Percentiles rank a stretch among this genome's conserved stretches.
Evolutionary conservation across 768 basidiomycete genomes (phyloP).

Genomic region (Auriscalpium microsporum): DNA sequence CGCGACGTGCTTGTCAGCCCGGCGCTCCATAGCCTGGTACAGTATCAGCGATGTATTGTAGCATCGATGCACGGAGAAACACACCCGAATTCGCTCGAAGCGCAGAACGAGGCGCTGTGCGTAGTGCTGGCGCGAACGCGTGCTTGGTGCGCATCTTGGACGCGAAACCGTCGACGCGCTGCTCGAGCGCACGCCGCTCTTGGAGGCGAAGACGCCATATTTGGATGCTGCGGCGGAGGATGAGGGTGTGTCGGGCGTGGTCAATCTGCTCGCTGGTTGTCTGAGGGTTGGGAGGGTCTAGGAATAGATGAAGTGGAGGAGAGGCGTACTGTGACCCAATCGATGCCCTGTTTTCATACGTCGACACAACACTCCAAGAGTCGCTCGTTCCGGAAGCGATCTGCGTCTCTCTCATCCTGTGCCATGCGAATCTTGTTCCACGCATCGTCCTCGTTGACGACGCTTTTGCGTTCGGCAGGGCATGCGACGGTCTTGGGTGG

Average conservation of each 20-base stretch:
- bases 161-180: slow-evolving; percentile 36
- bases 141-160: slow-evolving; percentile 36
- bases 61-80: slow-evolving; percentile 14
- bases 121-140: slow-evolving; percentile 42
- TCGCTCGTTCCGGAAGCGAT: slow-evolving; percentile 52
- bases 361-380: slow-evolving; percentile 66
- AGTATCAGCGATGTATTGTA: slow-evolving; percentile 1
- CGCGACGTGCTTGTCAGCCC: slow-evolving; percentile 46
- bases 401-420: slow-evolving; percentile 64
- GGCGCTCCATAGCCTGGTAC: slow-evolving; percentile 43
- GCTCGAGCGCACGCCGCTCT: slow-evolving; percentile 30
- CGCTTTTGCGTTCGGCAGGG: slow-evolving; percentile 32
- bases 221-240: slow-evolving; percentile 50
- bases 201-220: slow-evolving; percentile 46
- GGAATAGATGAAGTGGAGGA: slow-evolving; percentile 5
- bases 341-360: slow-evolving; percentile 61
- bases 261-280: slow-evolving; percentile 63
- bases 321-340: slow-evolving; percentile 64
- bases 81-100: slow-evolving; percentile 44
- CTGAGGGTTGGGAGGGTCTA: slow-evolving; percentile 29
- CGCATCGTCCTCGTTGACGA: slow-evolving; percentile 62
- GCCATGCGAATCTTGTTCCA: slow-evolving; percentile 72
- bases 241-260: slow-evolving; percentile 57
- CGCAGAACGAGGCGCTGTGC: slow-evolving; percentile 33
- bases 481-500: background rate